Base-by-base conservation (phyloP, 768 basidiomycete species). In the Tulasnella sp. region DNA sequence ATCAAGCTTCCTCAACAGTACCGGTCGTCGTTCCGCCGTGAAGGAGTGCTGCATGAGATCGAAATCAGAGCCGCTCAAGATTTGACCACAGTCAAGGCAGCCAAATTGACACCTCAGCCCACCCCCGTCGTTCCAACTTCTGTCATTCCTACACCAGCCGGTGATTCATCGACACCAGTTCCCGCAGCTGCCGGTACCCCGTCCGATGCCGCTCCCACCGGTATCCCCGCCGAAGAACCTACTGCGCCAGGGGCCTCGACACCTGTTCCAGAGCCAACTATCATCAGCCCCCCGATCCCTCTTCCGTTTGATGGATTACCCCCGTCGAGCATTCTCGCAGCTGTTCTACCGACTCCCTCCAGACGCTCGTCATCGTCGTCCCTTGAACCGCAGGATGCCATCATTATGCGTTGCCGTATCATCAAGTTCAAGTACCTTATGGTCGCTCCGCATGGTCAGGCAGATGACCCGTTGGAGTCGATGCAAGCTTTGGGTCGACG, bases 21-120 rank as follows among this genome's bases (percentile, higher is more conserved):
- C 83, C 90, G 90, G 81, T 92, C 94, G 22, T 90, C 91, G 0
- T 95, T 99, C 87, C 90, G 93, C 29, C 88, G 96, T 37, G 97
- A 99, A 84, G 97, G 97, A 11, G 97, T 99, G 37, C 91, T 97
- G 82, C 93, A 98, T 83, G 97, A 99, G 82, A 90, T 99, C 45
- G 95, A 96, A 79, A 82, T 85, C 11, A 84, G 96, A 37, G 91
- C 94, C 8, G 86, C 86, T 15, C 88, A 91, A 71, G 81, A 87
- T 9, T 84, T 97, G 42, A 85, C 87, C 5, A 85, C 89, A 0
- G 80, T 85, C 17, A 89, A 87, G 80, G 75, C 49, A 34, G 38
- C 67, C 1, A 67, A 74, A 3, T 42, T 49, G 25, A 77, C 68
- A 34, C 40, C 73, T n/a, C 71, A 25, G 19, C 76, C 75, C 11